These are phyloP conservation scores for Ilyonectria robusta DNA, from an alignment of 2,329 filamentous ascomycete genomes.

Conservation along the genomic window DNA sequence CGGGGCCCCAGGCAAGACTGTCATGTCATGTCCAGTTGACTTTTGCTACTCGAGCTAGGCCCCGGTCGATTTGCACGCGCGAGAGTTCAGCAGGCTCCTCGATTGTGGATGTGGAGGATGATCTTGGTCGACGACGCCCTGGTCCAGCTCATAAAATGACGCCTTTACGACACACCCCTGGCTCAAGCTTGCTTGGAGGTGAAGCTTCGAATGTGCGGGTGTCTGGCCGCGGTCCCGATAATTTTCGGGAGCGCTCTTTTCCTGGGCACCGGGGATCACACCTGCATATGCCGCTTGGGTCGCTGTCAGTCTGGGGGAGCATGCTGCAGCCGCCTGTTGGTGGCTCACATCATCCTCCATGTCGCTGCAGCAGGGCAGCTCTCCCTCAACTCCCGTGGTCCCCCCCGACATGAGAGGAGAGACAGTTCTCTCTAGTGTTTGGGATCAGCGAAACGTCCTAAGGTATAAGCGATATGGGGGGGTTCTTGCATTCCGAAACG, in stretches of 20 bases:
- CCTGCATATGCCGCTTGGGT: slow-evolving; percentile 38
- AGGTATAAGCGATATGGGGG: background rate
- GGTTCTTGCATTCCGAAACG: background rate
- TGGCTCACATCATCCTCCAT: background rate
- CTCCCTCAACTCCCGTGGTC: background rate
- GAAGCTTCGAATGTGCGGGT: slow-evolving; percentile 17
- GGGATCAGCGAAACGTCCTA: background rate
- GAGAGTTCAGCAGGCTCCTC: background rate
- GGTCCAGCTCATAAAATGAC: slow-evolving; percentile 13
- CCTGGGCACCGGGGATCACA: slow-evolving; percentile 39
- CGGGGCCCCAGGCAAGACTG: background rate
- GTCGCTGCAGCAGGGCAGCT: background rate
- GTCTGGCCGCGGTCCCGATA: slow-evolving; percentile 32
- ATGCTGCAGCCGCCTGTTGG: slow-evolving; percentile 2
- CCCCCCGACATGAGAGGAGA: background rate
- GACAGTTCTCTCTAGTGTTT: background rate
- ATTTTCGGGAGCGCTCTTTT: slow-evolving; percentile 24
- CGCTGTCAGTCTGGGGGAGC: slow-evolving; percentile 12
- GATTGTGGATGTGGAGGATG: background rate
- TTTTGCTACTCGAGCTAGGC: background rate
- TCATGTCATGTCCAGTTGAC: slow-evolving; percentile 7
- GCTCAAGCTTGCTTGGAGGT: slow-evolving; percentile 14
- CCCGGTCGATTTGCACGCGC: background rate
- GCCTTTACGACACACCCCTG: slow-evolving; percentile 9
- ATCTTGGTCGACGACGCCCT: slow-evolving; percentile 1